phyloP scores from a whole-genome alignment of 768 basidiomycete species.

The Neoboletus subvelutipes region DNA sequence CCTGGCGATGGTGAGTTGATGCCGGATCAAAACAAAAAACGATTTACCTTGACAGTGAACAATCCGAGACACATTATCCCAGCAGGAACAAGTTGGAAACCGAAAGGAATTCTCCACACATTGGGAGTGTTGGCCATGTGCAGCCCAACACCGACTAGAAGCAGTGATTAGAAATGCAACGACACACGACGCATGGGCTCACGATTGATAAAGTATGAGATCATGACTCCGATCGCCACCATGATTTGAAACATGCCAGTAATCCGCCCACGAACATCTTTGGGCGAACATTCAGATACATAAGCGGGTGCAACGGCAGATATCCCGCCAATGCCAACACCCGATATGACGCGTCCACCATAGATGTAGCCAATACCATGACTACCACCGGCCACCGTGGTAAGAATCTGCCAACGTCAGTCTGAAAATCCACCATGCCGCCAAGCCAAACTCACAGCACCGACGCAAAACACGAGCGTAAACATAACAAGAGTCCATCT shows the following conservation, averaged over 20 bases:
- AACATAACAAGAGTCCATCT: conserved; percentile 61
- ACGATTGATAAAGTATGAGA: conserved; percentile 83
- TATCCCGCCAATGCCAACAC: conserved; percentile 80
- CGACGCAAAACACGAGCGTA: conserved; percentile 62
- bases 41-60: conserved; percentile 56
- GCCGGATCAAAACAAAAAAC: background rate
- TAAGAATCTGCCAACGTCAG: conserved; percentile 50
- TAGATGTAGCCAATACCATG: conserved; percentile 71
- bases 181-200: conserved; percentile 25
- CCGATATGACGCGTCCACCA: conserved; percentile 75
- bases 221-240: conserved; percentile 81
- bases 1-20: conserved; percentile 37
- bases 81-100: conserved; percentile 71
- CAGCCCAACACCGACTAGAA: conserved; percentile 56
- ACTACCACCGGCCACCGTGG: conserved; percentile 59
- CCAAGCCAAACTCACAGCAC: conserved; percentile 56
- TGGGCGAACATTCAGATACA: conserved; percentile 86
- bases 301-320: conserved; percentile 83
- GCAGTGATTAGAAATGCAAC: background rate
- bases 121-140: conserved; percentile 47
- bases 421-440: background rate
- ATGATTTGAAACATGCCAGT: conserved; percentile 87
- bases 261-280: conserved; percentile 81
- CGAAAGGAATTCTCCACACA: conserved; percentile 74
- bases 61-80: conserved; percentile 69